Evolutionary conservation across 345 rosid species (phyloP), one percentile per base, ranked within the genome.

Genomic region (Rhizophora mangle): DNA sequence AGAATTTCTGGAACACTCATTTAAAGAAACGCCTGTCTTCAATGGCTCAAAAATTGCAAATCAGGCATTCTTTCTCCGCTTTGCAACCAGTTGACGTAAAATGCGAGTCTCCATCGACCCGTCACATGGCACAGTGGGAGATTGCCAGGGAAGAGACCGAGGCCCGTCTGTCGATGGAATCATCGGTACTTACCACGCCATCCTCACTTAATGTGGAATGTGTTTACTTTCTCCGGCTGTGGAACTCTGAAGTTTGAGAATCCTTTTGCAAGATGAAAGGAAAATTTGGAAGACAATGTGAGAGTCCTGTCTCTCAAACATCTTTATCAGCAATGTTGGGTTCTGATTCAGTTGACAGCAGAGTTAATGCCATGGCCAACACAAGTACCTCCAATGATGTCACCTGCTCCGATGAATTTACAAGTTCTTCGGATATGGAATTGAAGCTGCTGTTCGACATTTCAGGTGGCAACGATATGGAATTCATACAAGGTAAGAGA

Each of bases 181-280:
- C 74, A n/a, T 53, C 62, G 71, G 24, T 58, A 34, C 58, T 9
- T 21, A 37, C 36, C 32, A 21, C 76, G 16, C 54, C 76, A 36
- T 62, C 70, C 16, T 21, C 49, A n/a, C 69, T 52, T 55, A 76
- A 74, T 36, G 34, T 63, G 26, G 69, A 71, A 49, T 21, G 31
- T 27, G 81, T 74, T 39, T 64, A 71, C 62, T 72, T 66, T 76
- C 79, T 76, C 39, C 53, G 55, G 53, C 46, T 76, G 32, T 79
- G 85, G 81, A 64, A 82, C 60, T 77, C 81, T 26, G 72, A 66
- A 31, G 79, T 79, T n/a, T 83, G 83, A 22, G 72, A 79, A 52
- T 70, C 73, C 6, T 82, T 82, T 60, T 60, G 67, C 16, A 56
- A 31, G 30, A 26, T 6, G 24, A 58, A 46, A 20, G 69, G 54